Evolutionary conservation across 441 rosid genomes (phyloP).

Genomic region (Eutrema salsugineum): DNA sequence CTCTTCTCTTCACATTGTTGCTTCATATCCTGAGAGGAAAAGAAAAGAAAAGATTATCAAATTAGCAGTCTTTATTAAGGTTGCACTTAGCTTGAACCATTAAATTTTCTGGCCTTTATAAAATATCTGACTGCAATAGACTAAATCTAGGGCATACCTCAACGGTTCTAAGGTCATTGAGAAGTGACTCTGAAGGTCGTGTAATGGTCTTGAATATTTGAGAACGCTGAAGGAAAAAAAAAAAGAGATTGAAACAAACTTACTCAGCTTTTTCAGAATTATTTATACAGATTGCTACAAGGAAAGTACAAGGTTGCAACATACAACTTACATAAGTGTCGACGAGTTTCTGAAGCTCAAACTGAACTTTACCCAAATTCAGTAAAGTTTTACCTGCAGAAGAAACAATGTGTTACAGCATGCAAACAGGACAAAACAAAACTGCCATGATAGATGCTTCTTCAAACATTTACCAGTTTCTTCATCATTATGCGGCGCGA

Average conservation of each 20-base stretch:
- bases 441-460: not conserved
- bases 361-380: conserved; percentile 76
- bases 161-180: conserved; percentile 88
- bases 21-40: conserved; percentile 85
- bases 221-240: conserved; percentile 57
- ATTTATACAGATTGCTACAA: not conserved
- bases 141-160: conserved; percentile 59
- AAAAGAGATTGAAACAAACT: conserved; percentile 16
- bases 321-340: conserved; percentile 85
- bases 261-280: conserved; percentile 3
- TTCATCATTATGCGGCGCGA: conserved; percentile 60
- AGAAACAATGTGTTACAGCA: conserved; percentile 4
- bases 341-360: conserved; percentile 84
- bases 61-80: not conserved
- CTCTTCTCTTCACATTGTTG: conserved; percentile 96
- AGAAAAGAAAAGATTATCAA: not conserved
- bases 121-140: not conserved
- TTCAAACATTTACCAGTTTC: conserved; percentile 61
- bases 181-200: conserved; percentile 91
- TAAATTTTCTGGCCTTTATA: not conserved
- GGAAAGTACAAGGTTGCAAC: conserved; percentile 5
- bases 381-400: conserved; percentile 62
- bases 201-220: conserved; percentile 82
- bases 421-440: not conserved
- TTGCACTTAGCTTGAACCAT: not conserved